phyloP scores from a whole-genome alignment of 2,329 filamentous ascomycete genomes.

The Talaromyces sp. region DNA sequence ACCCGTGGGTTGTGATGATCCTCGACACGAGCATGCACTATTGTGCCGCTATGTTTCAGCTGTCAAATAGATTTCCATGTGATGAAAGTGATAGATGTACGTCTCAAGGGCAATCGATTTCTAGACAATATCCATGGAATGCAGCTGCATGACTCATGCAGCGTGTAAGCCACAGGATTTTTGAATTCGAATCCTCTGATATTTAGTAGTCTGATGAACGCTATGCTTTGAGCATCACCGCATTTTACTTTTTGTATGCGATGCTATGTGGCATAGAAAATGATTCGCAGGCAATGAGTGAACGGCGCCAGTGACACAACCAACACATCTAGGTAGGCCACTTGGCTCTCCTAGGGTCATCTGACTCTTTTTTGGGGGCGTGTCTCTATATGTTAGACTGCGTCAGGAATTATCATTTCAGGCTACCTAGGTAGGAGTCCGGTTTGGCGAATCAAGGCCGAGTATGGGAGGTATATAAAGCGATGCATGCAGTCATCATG shows the following conservation, averaged over 20 bases:
- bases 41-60: background rate
- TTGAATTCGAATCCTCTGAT: too few relatives aligned
- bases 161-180: background rate
- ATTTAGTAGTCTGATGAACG: background rate
- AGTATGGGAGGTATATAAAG: background rate
- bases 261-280: background rate
- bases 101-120: background rate
- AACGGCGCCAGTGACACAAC: too few relatives aligned
- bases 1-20: background rate
- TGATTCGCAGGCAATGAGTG: background rate
- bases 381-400: too few relatives aligned
- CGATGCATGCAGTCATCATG: too few relatives aligned
- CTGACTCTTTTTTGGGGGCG: too few relatives aligned
- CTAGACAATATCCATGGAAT: background rate
- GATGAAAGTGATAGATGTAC: background rate
- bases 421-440: too few relatives aligned
- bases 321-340: too few relatives aligned
- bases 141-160: background rate
- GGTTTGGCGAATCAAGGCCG: background rate
- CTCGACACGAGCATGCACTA: background rate
- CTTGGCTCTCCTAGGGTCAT: too few relatives aligned
- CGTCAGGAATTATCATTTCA: too few relatives aligned
- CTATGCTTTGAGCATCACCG: background rate
- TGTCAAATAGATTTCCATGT: background rate
- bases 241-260: background rate